Conservation (phyloP, 176 grass and related monocot species). For the Lolium perenne region DNA sequence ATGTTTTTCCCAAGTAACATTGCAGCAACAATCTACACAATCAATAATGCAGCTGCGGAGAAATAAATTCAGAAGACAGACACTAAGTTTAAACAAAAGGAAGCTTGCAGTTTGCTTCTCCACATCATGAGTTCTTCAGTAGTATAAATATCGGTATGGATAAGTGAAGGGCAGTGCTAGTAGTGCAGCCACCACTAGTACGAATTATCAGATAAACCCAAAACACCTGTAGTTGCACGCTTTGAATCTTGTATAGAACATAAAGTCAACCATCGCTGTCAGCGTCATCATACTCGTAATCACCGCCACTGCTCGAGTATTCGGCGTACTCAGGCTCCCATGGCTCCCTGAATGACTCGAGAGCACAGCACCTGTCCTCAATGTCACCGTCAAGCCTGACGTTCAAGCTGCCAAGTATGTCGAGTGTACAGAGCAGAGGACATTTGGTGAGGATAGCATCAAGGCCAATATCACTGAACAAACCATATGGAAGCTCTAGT, state of each 20-base stretch:
- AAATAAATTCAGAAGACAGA: not conserved
- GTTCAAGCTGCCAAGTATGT: conserved; percentile 65
- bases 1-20: not conserved
- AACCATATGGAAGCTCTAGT: conserved; percentile 64
- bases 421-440: conserved; percentile 27
- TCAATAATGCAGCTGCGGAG: not conserved
- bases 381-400: conserved; percentile 46
- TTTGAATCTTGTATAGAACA: not conserved
- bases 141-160: not conserved
- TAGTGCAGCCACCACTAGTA: not conserved
- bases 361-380: conserved; percentile 42
- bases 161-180: not conserved
- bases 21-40: not conserved
- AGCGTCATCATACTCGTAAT: not conserved
- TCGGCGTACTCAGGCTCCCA: conserved; percentile 49
- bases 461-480: conserved; percentile 53
- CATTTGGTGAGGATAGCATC: conserved; percentile 54
- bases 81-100: not conserved
- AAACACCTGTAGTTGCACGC: not conserved
- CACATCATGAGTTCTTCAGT: not conserved
- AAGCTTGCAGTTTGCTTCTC: not conserved
- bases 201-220: not conserved
- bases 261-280: conserved; percentile 31
- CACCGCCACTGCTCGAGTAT: conserved; percentile 33
- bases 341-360: conserved; percentile 59